Conservation (phyloP, 2,329 filamentous ascomycete species). For the Bretziella fagacearum region DNA sequence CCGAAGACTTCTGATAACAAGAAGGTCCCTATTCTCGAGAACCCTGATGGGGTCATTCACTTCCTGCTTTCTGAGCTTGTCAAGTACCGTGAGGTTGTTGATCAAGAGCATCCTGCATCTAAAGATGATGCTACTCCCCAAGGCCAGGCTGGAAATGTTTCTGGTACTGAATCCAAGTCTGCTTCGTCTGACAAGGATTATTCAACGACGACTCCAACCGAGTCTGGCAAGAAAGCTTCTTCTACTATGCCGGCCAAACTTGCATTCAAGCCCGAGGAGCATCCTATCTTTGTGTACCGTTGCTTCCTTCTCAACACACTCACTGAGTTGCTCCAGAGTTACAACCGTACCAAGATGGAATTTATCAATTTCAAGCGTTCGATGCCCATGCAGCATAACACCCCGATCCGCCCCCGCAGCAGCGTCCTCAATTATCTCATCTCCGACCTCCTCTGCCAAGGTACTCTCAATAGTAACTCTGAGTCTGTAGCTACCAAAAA, state of each 20-base stretch:
- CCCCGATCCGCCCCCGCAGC: slow-evolving; percentile 84
- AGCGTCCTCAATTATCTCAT: slow-evolving; percentile 88
- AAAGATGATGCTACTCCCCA: slow-evolving; percentile 9
- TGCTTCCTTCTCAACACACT: slow-evolving; percentile 90
- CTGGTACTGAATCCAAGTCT: not conserved
- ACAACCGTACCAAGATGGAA: slow-evolving; percentile 89
- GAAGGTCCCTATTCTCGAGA: slow-evolving; percentile 61
- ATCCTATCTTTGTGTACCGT: slow-evolving; percentile 90
- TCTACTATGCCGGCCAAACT: slow-evolving; percentile 42
- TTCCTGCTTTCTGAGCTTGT: slow-evolving; percentile 85
- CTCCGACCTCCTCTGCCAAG: slow-evolving; percentile 50
- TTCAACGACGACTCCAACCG: not conserved
- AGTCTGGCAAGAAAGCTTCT: slow-evolving; percentile 35
- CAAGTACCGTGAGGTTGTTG: slow-evolving; percentile 82
- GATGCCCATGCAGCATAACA: slow-evolving; percentile 64
- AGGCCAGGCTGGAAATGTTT: not conserved
- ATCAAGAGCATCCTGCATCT: slow-evolving; percentile 39
- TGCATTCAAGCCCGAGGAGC: slow-evolving; percentile 76
- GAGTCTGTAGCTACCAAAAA: slow-evolving; percentile 71
- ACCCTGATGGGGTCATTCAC: slow-evolving; percentile 86
- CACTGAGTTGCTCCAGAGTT: slow-evolving; percentile 75
- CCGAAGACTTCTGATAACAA: slow-evolving; percentile 54
- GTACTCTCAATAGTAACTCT: slow-evolving; percentile 47
- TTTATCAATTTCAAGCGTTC: slow-evolving; percentile 99
- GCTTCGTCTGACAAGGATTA: too few species aligned